A percentile compares a stretch with the other conserved stretches of the same genome.
phyloP scores from a whole-genome alignment of 2,329 filamentous ascomycete genomes.

The Alternaria angustiovoidea region DNA sequence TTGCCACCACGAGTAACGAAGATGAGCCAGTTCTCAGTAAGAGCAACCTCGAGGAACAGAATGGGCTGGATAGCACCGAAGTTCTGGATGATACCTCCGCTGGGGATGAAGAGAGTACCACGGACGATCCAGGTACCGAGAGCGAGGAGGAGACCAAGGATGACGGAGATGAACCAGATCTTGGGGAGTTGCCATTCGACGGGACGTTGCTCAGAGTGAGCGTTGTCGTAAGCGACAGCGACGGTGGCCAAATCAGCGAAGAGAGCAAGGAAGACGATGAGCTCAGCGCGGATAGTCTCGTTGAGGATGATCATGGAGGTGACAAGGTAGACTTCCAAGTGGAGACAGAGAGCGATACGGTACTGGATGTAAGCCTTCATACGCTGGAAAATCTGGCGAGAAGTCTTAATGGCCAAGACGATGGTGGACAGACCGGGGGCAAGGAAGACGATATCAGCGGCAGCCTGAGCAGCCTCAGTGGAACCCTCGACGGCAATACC shows the following conservation, averaged over 20 bases:
- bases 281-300: slow-evolving; percentile 75
- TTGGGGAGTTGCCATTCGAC: slow-evolving; percentile 84
- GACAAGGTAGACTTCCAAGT: slow-evolving; percentile 78
- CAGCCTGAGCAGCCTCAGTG: slow-evolving; percentile 75
- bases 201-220: slow-evolving; percentile 75
- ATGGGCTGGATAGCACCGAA: slow-evolving; percentile 78
- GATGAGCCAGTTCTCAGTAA: slow-evolving; percentile 64
- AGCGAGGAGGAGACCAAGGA: slow-evolving; percentile 73
- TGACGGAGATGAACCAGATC: slow-evolving; percentile 78
- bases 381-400: slow-evolving; percentile 78
- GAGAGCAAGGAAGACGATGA: slow-evolving; percentile 80
- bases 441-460: slow-evolving; percentile 78
- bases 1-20: slow-evolving; percentile 67
- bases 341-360: slow-evolving; percentile 77
- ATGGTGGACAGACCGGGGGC: slow-evolving; percentile 76
- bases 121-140: slow-evolving; percentile 77
- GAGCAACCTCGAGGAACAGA: slow-evolving; percentile 61
- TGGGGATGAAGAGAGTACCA: slow-evolving; percentile 71
- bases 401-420: slow-evolving; percentile 76
- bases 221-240: slow-evolving; percentile 80
- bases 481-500: slow-evolving; percentile 78
- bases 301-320: slow-evolving; percentile 82
- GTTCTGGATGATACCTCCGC: slow-evolving; percentile 78
- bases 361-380: slow-evolving; percentile 82
- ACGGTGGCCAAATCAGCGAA: slow-evolving; percentile 83